Base-by-base conservation (phyloP, 2,329 filamentous ascomycete species). In the Colletotrichum higginsianum region DNA sequence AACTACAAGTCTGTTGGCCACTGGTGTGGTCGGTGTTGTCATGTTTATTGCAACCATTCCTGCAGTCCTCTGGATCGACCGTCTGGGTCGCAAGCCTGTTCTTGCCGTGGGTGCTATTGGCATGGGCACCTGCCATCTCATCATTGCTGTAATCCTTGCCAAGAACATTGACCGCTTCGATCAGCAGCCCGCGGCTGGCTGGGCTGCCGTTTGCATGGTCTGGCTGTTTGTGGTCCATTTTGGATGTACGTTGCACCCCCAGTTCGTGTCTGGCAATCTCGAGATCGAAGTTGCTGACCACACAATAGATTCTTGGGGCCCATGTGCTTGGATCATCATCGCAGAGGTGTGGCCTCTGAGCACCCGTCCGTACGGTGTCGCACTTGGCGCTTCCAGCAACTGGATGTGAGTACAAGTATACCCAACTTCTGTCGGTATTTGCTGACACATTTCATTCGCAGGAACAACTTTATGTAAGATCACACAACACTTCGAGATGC, bases 161-260 rank as follows among this genome's bases (percentile, higher is more conserved):
- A 88, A 85, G 73, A 90, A 91, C 77, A 82, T 89, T n/a, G 78
- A 89, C 73, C 80, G 85, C 4, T 95, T 92, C 85, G 78, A 80
- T 0, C 78, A 83, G 0, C 87, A 94, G 46, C 75, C 71, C 16
- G 74, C 72, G 2, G 75, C 91, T 0, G 92, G 92, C 1, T 95
- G 93, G 93, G 92, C 91, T 0, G 91, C 87, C 7, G 84, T 87
- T 2, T 82, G 78, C 63, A 92, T 93, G 88, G 89, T 93, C 11
- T 94, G 92, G 92, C 84, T 95, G 0, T 94, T 93, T 74, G 90
- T 93, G 38, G 84, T 93, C 40, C 88, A 93, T 80, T 95, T 95
- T 76, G 93, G 91, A 40, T 94, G 67, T 67, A 38, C 55, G 63
- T 42, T 12, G 91, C 77, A 89, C 86, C 30, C 3, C 93, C 90